Percentiles rank a stretch among this genome's conserved stretches.
Conservation (phyloP, 257 asterid species). For the Solanum lignicaule region DNA sequence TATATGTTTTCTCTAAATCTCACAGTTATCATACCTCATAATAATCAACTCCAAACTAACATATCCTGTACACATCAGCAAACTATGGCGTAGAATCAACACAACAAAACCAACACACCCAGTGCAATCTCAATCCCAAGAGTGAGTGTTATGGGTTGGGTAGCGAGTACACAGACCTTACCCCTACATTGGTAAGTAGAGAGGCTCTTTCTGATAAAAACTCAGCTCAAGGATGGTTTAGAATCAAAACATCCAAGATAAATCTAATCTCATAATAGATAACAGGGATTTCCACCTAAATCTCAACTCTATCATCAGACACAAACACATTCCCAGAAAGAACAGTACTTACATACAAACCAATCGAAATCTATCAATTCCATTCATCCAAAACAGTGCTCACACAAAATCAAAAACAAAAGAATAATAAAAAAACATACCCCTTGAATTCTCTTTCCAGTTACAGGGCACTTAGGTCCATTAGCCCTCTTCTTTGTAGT, state of each 20-base stretch:
- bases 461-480: slow-evolving; percentile 79
- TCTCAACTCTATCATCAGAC: neutral
- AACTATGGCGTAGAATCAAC: neutral
- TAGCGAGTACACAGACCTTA: fast-evolving
- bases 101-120: neutral
- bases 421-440: slow-evolving; percentile 13
- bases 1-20: neutral
- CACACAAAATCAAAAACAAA: neutral
- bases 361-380: no score
- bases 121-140: neutral
- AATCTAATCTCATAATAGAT: no score
- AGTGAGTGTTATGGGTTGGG: neutral
- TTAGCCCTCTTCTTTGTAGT: slow-evolving; percentile 69
- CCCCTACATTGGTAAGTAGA: neutral
- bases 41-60: neutral
- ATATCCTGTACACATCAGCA: neutral
- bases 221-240: neutral
- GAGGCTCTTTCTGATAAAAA: neutral
- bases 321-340: neutral
- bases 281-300: neutral
- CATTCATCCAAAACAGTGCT: neutral
- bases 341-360: neutral
- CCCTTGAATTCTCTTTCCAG: slow-evolving; percentile 86
- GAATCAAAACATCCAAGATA: neutral
- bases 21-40: neutral